These are phyloP conservation scores for Barnettozyma wickerhamii DNA, from an alignment of 805 yeast species.

Conservation along the genomic window DNA sequence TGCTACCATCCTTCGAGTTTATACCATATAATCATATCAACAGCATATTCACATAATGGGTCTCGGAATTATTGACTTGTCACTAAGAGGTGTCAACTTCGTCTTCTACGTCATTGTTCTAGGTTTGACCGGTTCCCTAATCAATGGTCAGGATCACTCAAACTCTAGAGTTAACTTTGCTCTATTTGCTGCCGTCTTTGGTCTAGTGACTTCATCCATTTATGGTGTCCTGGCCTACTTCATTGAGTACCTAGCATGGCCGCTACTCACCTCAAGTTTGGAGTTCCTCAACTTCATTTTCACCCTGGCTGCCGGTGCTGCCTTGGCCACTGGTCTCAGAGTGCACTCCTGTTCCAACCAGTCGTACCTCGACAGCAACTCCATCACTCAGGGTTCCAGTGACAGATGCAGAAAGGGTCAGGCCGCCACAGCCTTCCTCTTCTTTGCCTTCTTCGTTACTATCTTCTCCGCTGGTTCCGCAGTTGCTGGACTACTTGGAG, in stretches of 20 bases:
- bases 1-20: not conserved
- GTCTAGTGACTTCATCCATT: conserved; percentile 71
- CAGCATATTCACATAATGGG: conserved; percentile 8
- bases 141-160: conserved; percentile 53
- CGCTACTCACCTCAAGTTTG: conserved; percentile 63
- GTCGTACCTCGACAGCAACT: conserved; percentile 58
- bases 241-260: conserved; percentile 80
- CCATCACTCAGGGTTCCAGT: conserved; percentile 65
- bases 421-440: conserved; percentile 76
- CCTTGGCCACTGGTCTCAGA: conserved; percentile 86
- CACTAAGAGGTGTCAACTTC: conserved; percentile 72
- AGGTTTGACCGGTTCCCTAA: conserved; percentile 87
- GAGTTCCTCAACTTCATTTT: conserved; percentile 89
- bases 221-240: conserved; percentile 79
- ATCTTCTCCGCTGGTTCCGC: conserved; percentile 57
- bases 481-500: conserved; percentile 47
- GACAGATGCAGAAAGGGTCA: conserved; percentile 96
- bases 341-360: conserved; percentile 80
- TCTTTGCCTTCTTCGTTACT: conserved; percentile 76
- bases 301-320: conserved; percentile 92
- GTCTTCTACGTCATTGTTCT: conserved; percentile 71
- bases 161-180: conserved; percentile 84
- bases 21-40: not conserved
- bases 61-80: conserved; percentile 56
- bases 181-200: conserved; percentile 86